Base-by-base conservation (phyloP, 306 rosid species). In the Casuarina equisetifolia region DNA sequence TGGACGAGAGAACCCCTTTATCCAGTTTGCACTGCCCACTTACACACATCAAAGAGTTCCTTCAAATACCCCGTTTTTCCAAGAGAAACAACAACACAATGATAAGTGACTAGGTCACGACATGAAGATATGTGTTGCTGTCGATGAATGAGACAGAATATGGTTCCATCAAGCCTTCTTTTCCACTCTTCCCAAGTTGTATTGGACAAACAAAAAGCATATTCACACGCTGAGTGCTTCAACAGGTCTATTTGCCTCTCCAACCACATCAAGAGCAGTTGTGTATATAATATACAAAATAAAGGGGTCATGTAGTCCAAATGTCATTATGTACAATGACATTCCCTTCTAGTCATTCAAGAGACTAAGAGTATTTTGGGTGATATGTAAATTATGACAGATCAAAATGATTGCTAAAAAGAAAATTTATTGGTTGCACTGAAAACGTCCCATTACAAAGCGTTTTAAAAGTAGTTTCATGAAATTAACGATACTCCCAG, bases 11-110 rank as follows among this genome's bases (percentile, higher is more conserved):
- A 25, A 25, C 32, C 32, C 32, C 32, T 25, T 0, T 1, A 25
- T 25, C 32, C 32, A 25, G 32, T 0, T 25, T 25, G 32, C 32
- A 0, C 1, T 25, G 32, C 50, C 50, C 9, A 6, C 1, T 46
- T 11, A 46, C 9, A 11, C 50, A 46, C 50, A 9, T 89, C 93
- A 84, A 95, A 94, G 75, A 95, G 98, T 81, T 92, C 97, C 86
- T 88, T 89, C 92, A 92, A 86, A 68, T 88, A 82, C 69, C 98
- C 98, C 45, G 90, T 93, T 95, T 91, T 97, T 78, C 98, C 98
- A 83, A 95, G 98, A 73, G 97, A 88, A 71, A 92, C 88, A 63
- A 95, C 92, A 79, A 91, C 84, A 78, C 93, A 88, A 82, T 82
- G 98, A 87, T 94, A 94, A 76, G 98, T 89, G 53, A 94, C 96